Evolutionary conservation across 352 stramenopile species (phyloP).

Genomic region (Pythium dissimile): DNA sequence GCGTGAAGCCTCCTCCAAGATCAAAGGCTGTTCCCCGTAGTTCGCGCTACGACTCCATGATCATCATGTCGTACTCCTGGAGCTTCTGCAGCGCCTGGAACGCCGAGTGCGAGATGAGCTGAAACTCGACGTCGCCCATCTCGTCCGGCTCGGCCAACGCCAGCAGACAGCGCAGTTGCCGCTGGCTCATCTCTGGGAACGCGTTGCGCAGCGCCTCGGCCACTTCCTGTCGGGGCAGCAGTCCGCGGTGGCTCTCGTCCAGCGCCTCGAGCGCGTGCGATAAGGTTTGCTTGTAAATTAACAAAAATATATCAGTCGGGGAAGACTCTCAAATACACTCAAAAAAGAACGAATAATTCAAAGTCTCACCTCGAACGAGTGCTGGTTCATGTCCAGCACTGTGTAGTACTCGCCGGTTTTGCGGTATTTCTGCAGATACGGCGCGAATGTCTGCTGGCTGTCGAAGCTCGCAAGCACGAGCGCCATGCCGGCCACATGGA

Average conservation of each 20-base stretch:
- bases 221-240: conserved; percentile 57
- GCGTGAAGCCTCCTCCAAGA: no score
- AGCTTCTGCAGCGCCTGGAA: conserved; percentile 80
- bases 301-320: not conserved
- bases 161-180: conserved; percentile 60
- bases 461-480: conserved; percentile 64
- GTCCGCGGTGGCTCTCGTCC: conserved; percentile 54
- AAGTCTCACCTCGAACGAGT: conserved; percentile 59
- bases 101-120: conserved; percentile 55
- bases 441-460: conserved; percentile 52
- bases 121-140: conserved; percentile 73
- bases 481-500: conserved; percentile 65
- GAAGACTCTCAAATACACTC: not conserved
- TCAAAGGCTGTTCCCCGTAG: not conserved
- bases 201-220: conserved; percentile 50
- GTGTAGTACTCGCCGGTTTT: conserved; percentile 77
- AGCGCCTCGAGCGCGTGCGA: conserved; percentile 55
- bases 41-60: conserved; percentile 45
- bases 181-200: conserved; percentile 58
- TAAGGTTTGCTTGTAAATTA: conserved; percentile 42
- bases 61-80: conserved; percentile 83
- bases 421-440: conserved; percentile 62
- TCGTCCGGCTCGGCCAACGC: conserved; percentile 61
- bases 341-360: no score
- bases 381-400: conserved; percentile 74